These are phyloP conservation scores for Rhizopogon vinicolor DNA, from an alignment of 768 basidiomycete genomes.

Conservation along the genomic window DNA sequence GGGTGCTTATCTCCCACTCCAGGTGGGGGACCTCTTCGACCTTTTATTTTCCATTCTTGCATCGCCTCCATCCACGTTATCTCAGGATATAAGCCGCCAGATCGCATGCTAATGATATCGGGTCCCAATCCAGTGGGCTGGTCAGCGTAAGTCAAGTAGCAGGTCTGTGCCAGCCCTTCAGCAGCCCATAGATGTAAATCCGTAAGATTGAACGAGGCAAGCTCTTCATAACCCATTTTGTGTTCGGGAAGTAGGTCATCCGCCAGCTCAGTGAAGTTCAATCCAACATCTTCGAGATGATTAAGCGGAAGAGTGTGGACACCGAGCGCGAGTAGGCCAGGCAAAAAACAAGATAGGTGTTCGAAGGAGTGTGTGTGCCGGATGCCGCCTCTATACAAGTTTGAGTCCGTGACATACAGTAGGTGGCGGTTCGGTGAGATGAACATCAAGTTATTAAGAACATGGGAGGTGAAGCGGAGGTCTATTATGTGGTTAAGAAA, in stretches of 20 bases:
- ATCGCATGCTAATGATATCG: conserved; percentile 42
- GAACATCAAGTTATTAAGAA: conserved; percentile 63
- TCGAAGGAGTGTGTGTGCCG: conserved; percentile 52
- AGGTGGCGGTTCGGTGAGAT: conserved; percentile 59
- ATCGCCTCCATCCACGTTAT: conserved; percentile 29
- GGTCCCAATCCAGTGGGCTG: conserved; percentile 65
- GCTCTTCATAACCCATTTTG: conserved; percentile 29
- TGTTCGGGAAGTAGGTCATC: conserved; percentile 16
- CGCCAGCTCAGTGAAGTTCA: conserved; percentile 38
- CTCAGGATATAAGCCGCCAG: conserved; percentile 17
- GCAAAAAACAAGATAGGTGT: conserved; percentile 76
- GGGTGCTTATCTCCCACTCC: conserved; percentile 40
- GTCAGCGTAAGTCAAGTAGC: conserved; percentile 69
- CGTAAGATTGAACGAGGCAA: conserved; percentile 47
- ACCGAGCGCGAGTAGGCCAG: conserved; percentile 71
- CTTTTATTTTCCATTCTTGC: conserved; percentile 42
- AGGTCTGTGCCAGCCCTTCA: conserved; percentile 67
- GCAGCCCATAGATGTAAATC: conserved; percentile 75
- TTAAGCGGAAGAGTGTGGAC: conserved; percentile 57
- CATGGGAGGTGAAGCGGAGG: conserved; percentile 54
- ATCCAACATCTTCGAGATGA: conserved; percentile 42
- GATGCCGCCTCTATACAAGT: conserved; percentile 21
- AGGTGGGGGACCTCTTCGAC: conserved; percentile 44
- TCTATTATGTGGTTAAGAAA: conserved; percentile 32
- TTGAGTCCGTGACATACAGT: conserved; percentile 62